A percentile compares a stretch with the other conserved stretches of the same genome.
Conservation (phyloP, 768 basidiomycete species). For the Mycena rosella region DNA sequence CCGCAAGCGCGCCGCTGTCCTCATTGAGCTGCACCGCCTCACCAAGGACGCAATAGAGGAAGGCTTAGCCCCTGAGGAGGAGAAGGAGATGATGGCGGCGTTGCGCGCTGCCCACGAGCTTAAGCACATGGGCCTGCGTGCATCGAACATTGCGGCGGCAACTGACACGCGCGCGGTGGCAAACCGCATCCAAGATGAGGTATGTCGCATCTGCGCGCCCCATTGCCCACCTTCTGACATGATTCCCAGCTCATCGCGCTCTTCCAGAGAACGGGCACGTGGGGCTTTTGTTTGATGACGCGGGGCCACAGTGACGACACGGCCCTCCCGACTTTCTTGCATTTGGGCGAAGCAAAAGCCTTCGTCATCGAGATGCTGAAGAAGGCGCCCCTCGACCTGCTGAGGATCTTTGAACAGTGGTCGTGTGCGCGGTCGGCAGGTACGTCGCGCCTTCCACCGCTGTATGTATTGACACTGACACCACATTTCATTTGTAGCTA, state of each 20-base stretch:
- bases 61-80: background rate
- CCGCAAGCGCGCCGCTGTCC: background rate
- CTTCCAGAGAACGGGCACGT: background rate
- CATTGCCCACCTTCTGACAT: background rate
- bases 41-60: background rate
- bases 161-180: background rate
- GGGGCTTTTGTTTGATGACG: background rate
- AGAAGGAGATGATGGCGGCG: background rate
- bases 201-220: background rate
- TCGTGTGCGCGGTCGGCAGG: background rate
- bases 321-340: background rate
- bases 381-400: background rate
- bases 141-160: background rate
- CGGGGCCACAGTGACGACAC: constrained; percentile 1
- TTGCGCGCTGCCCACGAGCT: background rate
- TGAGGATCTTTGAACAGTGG: constrained; percentile 5
- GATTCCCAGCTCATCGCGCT: background rate
- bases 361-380: constrained; percentile 8
- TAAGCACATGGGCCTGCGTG: background rate
- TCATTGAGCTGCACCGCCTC: background rate
- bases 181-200: background rate
- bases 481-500: background rate
- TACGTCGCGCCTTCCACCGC: background rate
- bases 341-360: background rate
- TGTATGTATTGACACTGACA: background rate